A percentile compares a stretch with the other conserved stretches of the same genome.
These are phyloP conservation scores for Gymnopilus junonius DNA, from an alignment of 768 basidiomycete species.

Conservation along the genomic window DNA sequence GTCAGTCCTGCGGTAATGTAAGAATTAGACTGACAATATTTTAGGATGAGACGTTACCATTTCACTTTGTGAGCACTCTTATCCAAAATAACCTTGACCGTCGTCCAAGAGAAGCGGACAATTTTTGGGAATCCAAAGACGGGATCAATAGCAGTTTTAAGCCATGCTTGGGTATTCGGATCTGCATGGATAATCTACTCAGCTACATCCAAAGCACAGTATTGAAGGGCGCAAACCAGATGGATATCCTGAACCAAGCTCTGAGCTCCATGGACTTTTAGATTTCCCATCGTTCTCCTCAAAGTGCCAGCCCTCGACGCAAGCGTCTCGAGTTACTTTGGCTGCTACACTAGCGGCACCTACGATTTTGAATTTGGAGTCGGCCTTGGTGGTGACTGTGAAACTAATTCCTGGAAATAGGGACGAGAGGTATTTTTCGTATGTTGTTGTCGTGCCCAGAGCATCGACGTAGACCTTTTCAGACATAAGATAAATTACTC, in stretches of 20 bases:
- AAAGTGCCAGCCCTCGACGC: slow-evolving; percentile 85
- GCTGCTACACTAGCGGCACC: slow-evolving; percentile 98
- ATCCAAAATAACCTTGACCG: slow-evolving; percentile 84
- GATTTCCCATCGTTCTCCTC: slow-evolving; percentile 54
- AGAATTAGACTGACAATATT: not conserved
- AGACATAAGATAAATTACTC: not conserved
- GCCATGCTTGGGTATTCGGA: slow-evolving; percentile 91
- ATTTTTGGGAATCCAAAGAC: slow-evolving; percentile 93
- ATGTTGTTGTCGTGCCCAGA: slow-evolving; percentile 83
- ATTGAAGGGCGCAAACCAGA: slow-evolving; percentile 53
- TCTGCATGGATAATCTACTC: slow-evolving; percentile 49
- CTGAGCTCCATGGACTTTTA: slow-evolving; percentile 31
- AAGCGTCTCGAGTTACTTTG: slow-evolving; percentile 93
- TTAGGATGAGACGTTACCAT: slow-evolving; percentile 57
- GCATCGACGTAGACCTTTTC: slow-evolving; percentile 92
- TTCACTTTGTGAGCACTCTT: slow-evolving; percentile 77
- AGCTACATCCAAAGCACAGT: not conserved
- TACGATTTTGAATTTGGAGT: slow-evolving; percentile 96
- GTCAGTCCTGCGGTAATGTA: slow-evolving; percentile 63
- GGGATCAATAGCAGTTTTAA: slow-evolving; percentile 74
- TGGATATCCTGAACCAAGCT: slow-evolving; percentile 89
- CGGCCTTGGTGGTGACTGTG: slow-evolving; percentile 91
- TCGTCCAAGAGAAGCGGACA: slow-evolving; percentile 95
- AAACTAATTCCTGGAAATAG: slow-evolving; percentile 86
- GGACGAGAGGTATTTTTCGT: slow-evolving; percentile 80